phyloP scores from a whole-genome alignment of 1,139 yeast species.

The Candida sanyaensis region DNA sequence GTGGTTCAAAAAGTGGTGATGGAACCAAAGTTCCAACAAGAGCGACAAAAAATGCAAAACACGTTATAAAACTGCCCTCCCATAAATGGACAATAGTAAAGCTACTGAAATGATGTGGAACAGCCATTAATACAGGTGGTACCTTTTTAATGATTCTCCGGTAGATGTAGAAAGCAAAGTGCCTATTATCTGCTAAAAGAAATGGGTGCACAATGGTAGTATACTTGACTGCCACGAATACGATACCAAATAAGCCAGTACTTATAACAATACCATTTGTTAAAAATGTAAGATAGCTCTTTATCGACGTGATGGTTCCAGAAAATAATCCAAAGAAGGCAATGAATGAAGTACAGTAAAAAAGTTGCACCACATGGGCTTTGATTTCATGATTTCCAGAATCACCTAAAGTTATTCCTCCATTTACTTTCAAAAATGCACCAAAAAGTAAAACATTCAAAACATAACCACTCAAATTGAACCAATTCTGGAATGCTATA shows the following conservation, averaged over 20 bases:
- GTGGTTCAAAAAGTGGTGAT: conserved; percentile 89
- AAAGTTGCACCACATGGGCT: conserved; percentile 75
- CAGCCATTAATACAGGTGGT: conserved; percentile 22
- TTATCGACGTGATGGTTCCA: not conserved
- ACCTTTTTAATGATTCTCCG: conserved; percentile 53
- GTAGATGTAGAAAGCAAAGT: conserved; percentile 85
- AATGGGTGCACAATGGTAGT: conserved; percentile 87
- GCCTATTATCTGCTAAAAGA: conserved; percentile 90
- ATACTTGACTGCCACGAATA: conserved; percentile 33
- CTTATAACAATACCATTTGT: not conserved
- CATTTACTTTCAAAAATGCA: conserved; percentile 60
- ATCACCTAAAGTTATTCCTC: conserved; percentile 87
- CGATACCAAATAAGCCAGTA: not conserved
- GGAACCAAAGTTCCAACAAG: conserved; percentile 62
- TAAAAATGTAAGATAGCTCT: conserved; percentile 31
- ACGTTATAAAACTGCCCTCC: not conserved
- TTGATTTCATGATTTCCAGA: conserved; percentile 78
- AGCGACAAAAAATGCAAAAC: conserved; percentile 51
- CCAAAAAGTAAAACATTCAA: conserved; percentile 55
- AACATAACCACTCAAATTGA: conserved; percentile 49
- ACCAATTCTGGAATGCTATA: conserved; percentile 25
- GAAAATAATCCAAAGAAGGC: conserved; percentile 37
- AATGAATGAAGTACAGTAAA: conserved; percentile 72
- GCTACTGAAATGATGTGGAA: conserved; percentile 75
- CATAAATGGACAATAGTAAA: conserved; percentile 33